Conservation (phyloP, 306 rosid genomes). For the Astragalus membranaceus region DNA sequence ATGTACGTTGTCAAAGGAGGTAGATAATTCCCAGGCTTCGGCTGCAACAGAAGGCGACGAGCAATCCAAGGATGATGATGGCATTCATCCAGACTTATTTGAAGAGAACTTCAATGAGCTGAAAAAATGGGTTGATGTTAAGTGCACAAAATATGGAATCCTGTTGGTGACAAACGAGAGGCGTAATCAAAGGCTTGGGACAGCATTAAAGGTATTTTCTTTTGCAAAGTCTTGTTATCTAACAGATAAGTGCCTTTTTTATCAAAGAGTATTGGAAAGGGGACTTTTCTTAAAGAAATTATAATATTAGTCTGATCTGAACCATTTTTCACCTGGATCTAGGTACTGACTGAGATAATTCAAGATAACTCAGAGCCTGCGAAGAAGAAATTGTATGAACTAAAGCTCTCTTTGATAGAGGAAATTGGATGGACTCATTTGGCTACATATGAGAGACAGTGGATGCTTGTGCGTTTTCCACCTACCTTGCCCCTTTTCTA, state of each 20-base stretch:
- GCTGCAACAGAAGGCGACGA: constrained; percentile 35
- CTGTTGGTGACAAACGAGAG: constrained; percentile 67
- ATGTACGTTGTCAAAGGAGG: constrained; percentile 37
- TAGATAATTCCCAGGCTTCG: constrained; percentile 19
- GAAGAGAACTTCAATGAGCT: constrained; percentile 74
- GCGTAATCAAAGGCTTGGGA: constrained; percentile 70
- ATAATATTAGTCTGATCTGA: not conserved
- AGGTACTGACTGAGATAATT: constrained; percentile 69
- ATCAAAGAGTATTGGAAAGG: not conserved
- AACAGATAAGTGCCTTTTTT: not conserved
- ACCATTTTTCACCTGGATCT: constrained; percentile 1
- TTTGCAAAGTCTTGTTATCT: not conserved
- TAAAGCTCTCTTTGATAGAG: constrained; percentile 69
- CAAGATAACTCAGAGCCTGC: constrained; percentile 58
- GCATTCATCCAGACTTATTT: constrained; percentile 41
- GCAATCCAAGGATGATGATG: constrained; percentile 30
- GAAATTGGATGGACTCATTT: constrained; percentile 85
- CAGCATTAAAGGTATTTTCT: constrained; percentile 72
- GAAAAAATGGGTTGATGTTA: constrained; percentile 84
- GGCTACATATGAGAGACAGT: constrained; percentile 57
- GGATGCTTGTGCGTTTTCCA: constrained; percentile 91
- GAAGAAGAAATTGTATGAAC: constrained; percentile 70
- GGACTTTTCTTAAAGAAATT: not conserved
- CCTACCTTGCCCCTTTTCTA: constrained; percentile 67
- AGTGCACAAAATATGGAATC: constrained; percentile 65